phyloP scores from a whole-genome alignment of 768 basidiomycete genomes.

The Amanita thiersii region DNA sequence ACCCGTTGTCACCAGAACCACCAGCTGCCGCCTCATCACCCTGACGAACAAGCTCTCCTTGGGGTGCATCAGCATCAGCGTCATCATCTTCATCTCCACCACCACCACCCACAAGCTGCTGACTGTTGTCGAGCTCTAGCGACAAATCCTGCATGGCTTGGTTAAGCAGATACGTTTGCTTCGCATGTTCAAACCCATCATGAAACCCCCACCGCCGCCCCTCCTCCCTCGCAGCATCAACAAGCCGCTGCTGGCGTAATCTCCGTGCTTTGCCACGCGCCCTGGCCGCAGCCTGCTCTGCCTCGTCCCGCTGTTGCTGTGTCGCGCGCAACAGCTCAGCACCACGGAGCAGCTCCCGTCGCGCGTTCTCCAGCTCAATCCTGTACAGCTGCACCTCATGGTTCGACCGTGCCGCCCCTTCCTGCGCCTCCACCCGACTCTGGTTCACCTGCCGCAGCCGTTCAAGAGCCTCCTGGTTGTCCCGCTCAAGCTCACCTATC shows the following conservation, averaged over 20 bases:
- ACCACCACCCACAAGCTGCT: no score
- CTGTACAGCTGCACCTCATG: constrained; percentile 31
- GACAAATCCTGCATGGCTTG: not conserved
- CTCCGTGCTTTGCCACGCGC: constrained; percentile 44
- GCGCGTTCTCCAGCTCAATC: constrained; percentile 30
- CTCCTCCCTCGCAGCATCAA: constrained; percentile 49
- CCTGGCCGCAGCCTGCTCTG: constrained; percentile 43
- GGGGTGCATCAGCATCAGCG: not conserved
- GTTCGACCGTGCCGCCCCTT: constrained; percentile 25
- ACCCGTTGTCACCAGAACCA: not conserved
- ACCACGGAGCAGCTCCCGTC: constrained; percentile 44
- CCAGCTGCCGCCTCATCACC: not conserved
- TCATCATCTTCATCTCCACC: not conserved
- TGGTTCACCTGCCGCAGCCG: constrained; percentile 28
- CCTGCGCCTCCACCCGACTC: constrained; percentile 25
- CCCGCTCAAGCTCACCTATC: constrained; percentile 25
- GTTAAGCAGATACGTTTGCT: constrained; percentile 19
- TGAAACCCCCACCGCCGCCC: constrained; percentile 44
- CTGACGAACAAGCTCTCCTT: no score
- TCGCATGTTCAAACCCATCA: constrained; percentile 36
- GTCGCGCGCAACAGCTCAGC: constrained; percentile 38
- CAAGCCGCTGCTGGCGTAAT: constrained; percentile 40
- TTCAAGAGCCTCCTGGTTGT: constrained; percentile 22
- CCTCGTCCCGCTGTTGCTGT: constrained; percentile 48
- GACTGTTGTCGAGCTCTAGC: not conserved